phyloP scores from a whole-genome alignment of 2,329 filamentous ascomycete genomes.

The Botrytis tulipae region DNA sequence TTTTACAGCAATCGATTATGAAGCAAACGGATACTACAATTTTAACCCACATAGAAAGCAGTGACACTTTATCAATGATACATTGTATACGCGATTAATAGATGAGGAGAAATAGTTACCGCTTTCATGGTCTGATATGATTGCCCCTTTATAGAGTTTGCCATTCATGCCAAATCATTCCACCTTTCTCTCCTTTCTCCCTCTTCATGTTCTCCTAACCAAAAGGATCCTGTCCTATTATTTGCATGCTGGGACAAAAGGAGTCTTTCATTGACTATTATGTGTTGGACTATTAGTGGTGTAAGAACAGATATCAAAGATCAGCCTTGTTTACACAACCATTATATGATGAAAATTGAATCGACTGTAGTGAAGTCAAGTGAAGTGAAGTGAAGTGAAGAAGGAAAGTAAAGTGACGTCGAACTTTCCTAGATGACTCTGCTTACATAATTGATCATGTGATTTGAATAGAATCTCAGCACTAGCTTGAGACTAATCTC shows the following conservation, averaged over 20 bases:
- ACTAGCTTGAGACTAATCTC: not conserved
- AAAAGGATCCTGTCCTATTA: not conserved
- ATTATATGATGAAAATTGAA: too few species aligned
- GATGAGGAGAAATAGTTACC: not conserved
- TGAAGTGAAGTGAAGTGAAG: not conserved
- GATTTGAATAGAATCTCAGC: not conserved
- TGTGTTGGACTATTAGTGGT: too few species aligned
- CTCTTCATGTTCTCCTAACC: not conserved
- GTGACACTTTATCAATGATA: not conserved
- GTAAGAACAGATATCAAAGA: not conserved
- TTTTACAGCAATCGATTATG: not conserved
- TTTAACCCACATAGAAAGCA: not conserved
- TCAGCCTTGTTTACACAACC: not conserved
- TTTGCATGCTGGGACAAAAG: not conserved
- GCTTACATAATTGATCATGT: constrained; percentile 4
- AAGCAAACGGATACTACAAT: not conserved
- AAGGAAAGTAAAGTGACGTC: not conserved
- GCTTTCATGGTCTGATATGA: not conserved
- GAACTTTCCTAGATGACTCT: not conserved
- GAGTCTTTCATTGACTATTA: not conserved
- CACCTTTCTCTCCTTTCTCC: not conserved
- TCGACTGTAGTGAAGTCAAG: too few species aligned
- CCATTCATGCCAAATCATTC: not conserved
- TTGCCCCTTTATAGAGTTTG: not conserved
- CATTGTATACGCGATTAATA: not conserved